phyloP scores from a whole-genome alignment of 768 basidiomycete genomes.

The Suillus clintonianus region DNA sequence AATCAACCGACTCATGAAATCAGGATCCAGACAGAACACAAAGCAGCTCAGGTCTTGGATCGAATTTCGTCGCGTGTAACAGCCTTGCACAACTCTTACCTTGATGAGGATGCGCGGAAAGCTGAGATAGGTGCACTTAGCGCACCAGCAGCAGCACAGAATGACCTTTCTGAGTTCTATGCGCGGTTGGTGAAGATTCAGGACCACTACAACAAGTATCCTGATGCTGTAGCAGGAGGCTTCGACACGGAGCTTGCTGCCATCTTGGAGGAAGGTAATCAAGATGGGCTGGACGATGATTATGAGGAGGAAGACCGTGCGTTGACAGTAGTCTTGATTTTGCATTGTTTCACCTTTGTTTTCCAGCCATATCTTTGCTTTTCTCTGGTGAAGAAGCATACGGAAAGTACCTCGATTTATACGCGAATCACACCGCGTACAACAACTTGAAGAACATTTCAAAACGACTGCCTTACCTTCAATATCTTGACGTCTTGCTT shows the following conservation, averaged over 20 bases:
- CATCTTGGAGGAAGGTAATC: constrained; percentile 75
- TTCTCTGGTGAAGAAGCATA: constrained; percentile 97
- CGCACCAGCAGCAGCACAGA: constrained; percentile 50
- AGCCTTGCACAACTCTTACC: constrained; percentile 71
- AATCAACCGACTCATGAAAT: constrained; percentile 62
- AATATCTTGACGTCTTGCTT: constrained; percentile 88
- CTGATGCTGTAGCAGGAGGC: constrained; percentile 78
- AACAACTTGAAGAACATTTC: constrained; percentile 86
- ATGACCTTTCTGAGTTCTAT: constrained; percentile 93
- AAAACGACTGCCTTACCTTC: constrained; percentile 86
- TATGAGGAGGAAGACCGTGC: constrained; percentile 86
- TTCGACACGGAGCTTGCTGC: constrained; percentile 84
- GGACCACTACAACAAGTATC: constrained; percentile 95
- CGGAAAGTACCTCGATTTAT: constrained; percentile 93
- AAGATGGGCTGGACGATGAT: constrained; percentile 69
- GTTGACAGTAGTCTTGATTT: constrained; percentile 33
- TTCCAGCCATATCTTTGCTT: constrained; percentile 70
- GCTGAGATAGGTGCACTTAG: constrained; percentile 68
- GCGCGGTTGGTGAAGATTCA: constrained; percentile 93
- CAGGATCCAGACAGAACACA: constrained; percentile 79
- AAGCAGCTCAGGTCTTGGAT: constrained; percentile 85
- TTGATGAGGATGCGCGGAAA: constrained; percentile 72
- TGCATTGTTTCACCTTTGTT: constrained; percentile 10
- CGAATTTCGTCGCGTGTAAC: constrained; percentile 72
- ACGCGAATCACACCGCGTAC: constrained; percentile 84